phyloP scores from a whole-genome alignment of 345 rosid genomes.

The Eucalyptus curtisii region DNA sequence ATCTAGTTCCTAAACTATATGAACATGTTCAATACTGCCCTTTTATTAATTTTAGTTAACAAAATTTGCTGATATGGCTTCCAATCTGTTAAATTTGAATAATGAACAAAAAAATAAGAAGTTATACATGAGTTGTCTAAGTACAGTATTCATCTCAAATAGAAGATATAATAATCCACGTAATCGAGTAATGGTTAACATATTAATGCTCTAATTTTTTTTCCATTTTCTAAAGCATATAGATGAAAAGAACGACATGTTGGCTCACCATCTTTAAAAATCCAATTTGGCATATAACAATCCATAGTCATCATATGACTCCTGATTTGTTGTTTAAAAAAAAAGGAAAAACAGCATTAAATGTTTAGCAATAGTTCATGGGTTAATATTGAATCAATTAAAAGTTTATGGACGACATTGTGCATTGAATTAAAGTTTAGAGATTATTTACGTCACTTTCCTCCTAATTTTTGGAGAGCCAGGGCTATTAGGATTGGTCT shows the following conservation, averaged over 20 bases:
- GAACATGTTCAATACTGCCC: accelerated
- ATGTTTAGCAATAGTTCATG: neutral
- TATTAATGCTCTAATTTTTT: neutral
- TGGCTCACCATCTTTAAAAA: neutral
- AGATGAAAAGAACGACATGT: neutral
- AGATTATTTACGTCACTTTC: neutral
- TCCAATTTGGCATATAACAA: neutral
- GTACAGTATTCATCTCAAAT: neutral
- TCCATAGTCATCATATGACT: neutral
- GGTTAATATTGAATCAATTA: neutral
- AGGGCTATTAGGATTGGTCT: neutral
- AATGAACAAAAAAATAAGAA: neutral
- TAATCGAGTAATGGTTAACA: neutral
- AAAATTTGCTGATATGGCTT: neutral
- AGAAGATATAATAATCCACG: neutral
- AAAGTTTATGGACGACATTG: neutral
- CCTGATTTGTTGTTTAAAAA: neutral
- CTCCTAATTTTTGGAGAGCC: neutral
- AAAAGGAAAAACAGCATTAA: neutral
- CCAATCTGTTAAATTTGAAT: neutral
- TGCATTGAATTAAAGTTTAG: neutral
- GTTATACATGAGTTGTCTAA: neutral
- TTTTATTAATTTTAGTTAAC: neutral
- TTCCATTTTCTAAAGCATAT: neutral
- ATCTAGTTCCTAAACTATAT: neutral